A percentile compares a stretch with the other conserved stretches of the same genome.
phyloP scores from a whole-genome alignment of 306 rosid species.

The Quercus robur region DNA sequence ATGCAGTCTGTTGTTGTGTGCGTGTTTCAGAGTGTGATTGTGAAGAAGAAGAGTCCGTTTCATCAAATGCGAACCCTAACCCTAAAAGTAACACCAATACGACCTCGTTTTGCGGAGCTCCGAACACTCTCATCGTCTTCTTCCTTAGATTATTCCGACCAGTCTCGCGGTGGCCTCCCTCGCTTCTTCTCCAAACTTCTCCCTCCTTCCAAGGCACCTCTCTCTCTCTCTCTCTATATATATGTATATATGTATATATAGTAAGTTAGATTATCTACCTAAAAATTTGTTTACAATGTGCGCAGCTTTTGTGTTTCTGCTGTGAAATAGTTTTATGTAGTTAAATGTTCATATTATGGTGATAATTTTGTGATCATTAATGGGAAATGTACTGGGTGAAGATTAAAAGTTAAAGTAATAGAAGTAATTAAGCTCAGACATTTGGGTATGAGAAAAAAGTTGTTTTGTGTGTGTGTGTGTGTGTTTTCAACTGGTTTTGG shows the following conservation, averaged over 20 bases:
- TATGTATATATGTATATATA: too few relatives aligned
- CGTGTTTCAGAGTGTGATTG: too few relatives aligned
- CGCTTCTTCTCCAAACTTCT: conserved; percentile 80
- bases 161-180: conserved; percentile 88
- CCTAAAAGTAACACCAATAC: conserved; percentile 13
- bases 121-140: conserved; percentile 58
- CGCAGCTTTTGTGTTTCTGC: background rate
- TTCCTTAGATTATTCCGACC: conserved; percentile 48
- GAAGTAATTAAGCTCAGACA: too few relatives aligned
- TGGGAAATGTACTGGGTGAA: too few relatives aligned
- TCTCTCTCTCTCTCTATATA: background rate
- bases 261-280: background rate
- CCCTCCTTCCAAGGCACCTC: conserved; percentile 71
- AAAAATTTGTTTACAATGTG: background rate
- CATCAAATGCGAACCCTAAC: too few relatives aligned
- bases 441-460: too few relatives aligned
- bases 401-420: too few relatives aligned
- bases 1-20: too few relatives aligned
- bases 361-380: too few relatives aligned
- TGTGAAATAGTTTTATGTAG: background rate
- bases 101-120: conserved; percentile 30
- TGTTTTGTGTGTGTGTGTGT: background rate
- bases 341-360: too few relatives aligned
- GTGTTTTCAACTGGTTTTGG: background rate
- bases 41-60: too few relatives aligned